These are phyloP conservation scores for Termitomyces sp. DNA, from an alignment of 768 basidiomycete genomes.

Conservation along the genomic window DNA sequence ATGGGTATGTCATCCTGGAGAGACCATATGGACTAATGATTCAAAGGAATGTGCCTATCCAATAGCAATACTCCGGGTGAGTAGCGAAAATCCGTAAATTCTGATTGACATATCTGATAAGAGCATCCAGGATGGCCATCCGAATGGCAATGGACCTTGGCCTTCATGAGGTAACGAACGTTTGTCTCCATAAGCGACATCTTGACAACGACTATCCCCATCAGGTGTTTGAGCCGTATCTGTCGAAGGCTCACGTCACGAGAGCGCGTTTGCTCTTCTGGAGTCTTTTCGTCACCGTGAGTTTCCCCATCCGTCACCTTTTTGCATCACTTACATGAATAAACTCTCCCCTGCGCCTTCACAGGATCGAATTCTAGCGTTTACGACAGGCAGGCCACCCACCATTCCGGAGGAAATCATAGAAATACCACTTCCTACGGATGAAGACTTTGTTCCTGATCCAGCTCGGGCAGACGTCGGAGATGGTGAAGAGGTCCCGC, in stretches of 20 bases:
- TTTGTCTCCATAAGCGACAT: not conserved
- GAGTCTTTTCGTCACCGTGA: constrained; percentile 12
- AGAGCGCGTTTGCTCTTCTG: constrained; percentile 12
- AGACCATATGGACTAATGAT: not conserved
- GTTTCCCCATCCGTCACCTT: not conserved
- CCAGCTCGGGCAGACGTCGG: constrained; percentile 2
- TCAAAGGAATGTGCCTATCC: not conserved
- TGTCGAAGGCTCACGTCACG: constrained; percentile 9
- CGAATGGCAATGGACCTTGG: constrained; percentile 14
- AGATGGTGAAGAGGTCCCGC: constrained; percentile 4
- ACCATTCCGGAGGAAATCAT: constrained; percentile 13
- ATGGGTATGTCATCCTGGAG: constrained; percentile 9
- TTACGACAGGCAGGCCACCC: constrained; percentile 9
- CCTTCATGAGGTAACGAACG: constrained; percentile 10
- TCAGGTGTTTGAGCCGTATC: constrained; percentile 9
- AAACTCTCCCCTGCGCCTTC: not conserved
- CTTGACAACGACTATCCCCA: not conserved
- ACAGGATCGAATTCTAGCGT: constrained; percentile 12
- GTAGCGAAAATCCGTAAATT: not conserved
- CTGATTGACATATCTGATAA: not conserved
- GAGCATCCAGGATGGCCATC: constrained; percentile 10
- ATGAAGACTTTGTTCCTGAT: constrained; percentile 11
- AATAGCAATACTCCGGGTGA: constrained; percentile 14
- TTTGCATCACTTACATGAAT: not conserved
- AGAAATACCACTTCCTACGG: constrained; percentile 13